Evolutionary conservation across 1,139 yeast species (phyloP), one percentile per base, ranked within the genome.

Genomic region (Pichia sp.): DNA sequence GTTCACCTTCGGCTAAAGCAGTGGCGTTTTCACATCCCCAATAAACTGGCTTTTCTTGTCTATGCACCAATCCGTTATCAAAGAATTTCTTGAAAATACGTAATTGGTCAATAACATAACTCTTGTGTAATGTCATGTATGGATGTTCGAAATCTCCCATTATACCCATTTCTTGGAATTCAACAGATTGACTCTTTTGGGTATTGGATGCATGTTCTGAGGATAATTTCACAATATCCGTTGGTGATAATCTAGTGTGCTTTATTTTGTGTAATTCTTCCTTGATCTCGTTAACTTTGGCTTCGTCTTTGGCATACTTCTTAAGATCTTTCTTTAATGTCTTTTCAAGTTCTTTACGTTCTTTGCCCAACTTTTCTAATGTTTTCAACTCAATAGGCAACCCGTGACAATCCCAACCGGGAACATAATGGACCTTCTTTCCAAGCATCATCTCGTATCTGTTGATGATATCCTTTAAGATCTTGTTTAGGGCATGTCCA

Each of bases 391-490:
- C 99, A 53, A 93, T 93, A 1, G 99, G 99, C 31, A 93, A 70
- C 0, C 99, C 99, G 68, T 93, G 99, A 61, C 99, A 93, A 65
- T 93, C 99, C 98, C 99, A 93, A 1, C 99, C 99, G 0, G 98
- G 97, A 40, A 76, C 75, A 61, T 88, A 93, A 47, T 76, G 71
- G 6, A 93, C 79, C 40, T 73, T 72, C 52, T 79, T 76, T 21
- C 90, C 85, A 38, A 72, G 67, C 41, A 85, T 66, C 36, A 91
- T 68, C 59, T 88, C 82, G 58, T 73, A 83, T 45, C 99, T 71
- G 54, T 81, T 81, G 46, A 91, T 80, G 45, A 93, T 81, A 66
- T 93, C 99, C 65, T 93, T 93, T 47, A 89, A 67, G 21, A 90
- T 78, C 61, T 93, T 93, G 67, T 93, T 93, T 60, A 93, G 68